A percentile compares a stretch with the other conserved stretches of the same genome.
Conservation (phyloP, 1,284 basidiomycete species). For the Tetrapyrgos nigripes region DNA sequence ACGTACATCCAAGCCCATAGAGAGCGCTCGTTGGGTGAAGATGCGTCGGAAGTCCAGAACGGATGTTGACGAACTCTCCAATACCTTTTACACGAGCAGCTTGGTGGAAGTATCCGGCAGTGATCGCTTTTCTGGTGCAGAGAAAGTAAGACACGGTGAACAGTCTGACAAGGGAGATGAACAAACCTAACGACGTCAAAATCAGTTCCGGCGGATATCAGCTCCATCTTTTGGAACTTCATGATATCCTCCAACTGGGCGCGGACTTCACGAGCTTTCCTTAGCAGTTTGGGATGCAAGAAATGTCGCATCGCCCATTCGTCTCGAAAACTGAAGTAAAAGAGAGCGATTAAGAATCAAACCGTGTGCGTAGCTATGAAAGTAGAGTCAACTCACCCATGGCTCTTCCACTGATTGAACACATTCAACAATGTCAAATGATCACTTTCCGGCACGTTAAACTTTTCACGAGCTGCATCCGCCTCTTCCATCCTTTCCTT, state of each 20-base stretch:
- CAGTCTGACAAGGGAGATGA: not conserved
- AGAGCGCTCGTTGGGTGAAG: constrained; percentile 96
- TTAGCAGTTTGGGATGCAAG: constrained; percentile 93
- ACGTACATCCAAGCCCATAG: constrained; percentile 93
- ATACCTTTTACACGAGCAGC: constrained; percentile 98
- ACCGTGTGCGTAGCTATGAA: constrained; percentile 1
- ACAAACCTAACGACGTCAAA: constrained; percentile 90
- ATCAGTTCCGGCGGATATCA: constrained; percentile 92
- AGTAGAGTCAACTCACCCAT: constrained; percentile 63
- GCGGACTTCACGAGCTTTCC: constrained; percentile 97
- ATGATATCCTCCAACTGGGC: constrained; percentile 98
- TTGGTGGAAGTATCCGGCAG: constrained; percentile 99
- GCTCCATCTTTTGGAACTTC: constrained; percentile 95
- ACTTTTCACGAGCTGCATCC: constrained; percentile 97
- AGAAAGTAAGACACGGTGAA: constrained; percentile 13
- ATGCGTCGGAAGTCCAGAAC: constrained; percentile 93
- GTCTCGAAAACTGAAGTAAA: constrained; percentile 74
- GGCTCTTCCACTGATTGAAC: constrained; percentile 97
- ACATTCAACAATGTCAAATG: constrained; percentile 96
- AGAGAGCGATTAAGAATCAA: not conserved
- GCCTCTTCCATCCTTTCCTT: constrained; percentile 96
- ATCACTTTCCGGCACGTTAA: constrained; percentile 98
- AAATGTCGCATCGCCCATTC: constrained; percentile 96
- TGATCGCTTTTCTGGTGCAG: constrained; percentile 87
- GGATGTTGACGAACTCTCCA: constrained; percentile 97